Percentiles rank a stretch among this genome's conserved stretches.
Conservation (phyloP, 2,329 filamentous ascomycete species). For the Aspergillus tanneri region DNA sequence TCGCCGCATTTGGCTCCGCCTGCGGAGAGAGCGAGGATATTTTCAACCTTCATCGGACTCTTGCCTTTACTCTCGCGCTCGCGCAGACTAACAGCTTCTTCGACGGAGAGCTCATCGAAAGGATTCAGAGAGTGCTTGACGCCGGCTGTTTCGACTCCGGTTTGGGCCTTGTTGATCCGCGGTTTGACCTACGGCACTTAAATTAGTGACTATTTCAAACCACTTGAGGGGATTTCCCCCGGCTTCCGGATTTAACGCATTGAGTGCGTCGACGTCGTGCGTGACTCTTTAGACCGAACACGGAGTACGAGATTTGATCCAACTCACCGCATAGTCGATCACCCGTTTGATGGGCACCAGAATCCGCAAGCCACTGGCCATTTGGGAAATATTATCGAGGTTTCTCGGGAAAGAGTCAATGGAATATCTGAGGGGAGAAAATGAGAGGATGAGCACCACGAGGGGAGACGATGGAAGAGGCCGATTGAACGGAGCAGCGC, state of each 20-base stretch:
- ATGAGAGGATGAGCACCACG: too few relatives aligned
- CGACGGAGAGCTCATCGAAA: slow-evolving; percentile 96
- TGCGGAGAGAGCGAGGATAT: slow-evolving; percentile 86
- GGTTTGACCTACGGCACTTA: slow-evolving; percentile 57
- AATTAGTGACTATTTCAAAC: not conserved
- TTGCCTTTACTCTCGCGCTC: slow-evolving; percentile 71
- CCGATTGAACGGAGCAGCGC: slow-evolving; percentile 23
- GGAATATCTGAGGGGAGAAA: slow-evolving; percentile 8
- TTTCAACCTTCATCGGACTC: slow-evolving; percentile 72
- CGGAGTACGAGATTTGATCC: slow-evolving; percentile 17
- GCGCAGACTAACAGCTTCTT: slow-evolving; percentile 92
- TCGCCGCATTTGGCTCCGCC: slow-evolving; percentile 86
- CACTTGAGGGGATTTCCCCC: not conserved
- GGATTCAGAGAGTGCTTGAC: slow-evolving; percentile 99
- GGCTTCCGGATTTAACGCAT: not conserved
- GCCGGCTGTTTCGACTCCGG: slow-evolving; percentile 84
- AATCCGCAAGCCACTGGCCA: slow-evolving; percentile 62
- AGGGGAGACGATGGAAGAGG: slow-evolving; percentile 9
- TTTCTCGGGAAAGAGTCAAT: slow-evolving; percentile 10
- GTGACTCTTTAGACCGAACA: slow-evolving; percentile 20
- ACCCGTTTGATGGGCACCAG: slow-evolving; percentile 80
- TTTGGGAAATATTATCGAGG: slow-evolving; percentile 27
- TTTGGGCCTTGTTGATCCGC: slow-evolving; percentile 69
- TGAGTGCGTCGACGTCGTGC: not conserved
- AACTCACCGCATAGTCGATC: slow-evolving; percentile 77